Evolutionary conservation across 1,139 yeast species (phyloP).

Genomic region (Casaregolazyma lundiana): DNA sequence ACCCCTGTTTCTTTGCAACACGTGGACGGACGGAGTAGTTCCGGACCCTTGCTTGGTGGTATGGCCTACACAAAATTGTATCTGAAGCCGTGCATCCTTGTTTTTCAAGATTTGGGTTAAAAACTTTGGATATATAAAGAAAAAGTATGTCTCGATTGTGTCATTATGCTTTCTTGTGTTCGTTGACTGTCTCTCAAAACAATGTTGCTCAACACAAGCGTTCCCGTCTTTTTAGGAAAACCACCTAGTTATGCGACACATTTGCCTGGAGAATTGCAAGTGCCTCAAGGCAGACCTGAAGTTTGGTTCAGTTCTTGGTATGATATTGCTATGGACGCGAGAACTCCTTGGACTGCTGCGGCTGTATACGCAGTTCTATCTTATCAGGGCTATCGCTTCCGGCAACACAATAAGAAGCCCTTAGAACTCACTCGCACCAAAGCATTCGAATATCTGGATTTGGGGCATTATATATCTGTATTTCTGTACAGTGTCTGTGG

Average conservation of each 20-base stretch:
- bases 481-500: slow-evolving; percentile 72
- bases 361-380: slow-evolving; percentile 55
- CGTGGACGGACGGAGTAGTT: too few species aligned
- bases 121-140: too few species aligned
- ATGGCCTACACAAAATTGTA: too few species aligned
- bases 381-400: slow-evolving; percentile 48
- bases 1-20: too few species aligned
- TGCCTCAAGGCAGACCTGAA: slow-evolving; percentile 30
- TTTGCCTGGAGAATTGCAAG: slow-evolving; percentile 28
- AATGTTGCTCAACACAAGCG: slow-evolving; percentile 2
- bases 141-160: too few species aligned
- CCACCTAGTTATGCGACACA: slow-evolving; percentile 28
- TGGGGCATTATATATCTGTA: slow-evolving; percentile 58
- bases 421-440: slow-evolving; percentile 43
- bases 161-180: too few species aligned
- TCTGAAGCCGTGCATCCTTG: too few species aligned
- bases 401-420: slow-evolving; percentile 51
- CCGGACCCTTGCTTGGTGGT: too few species aligned
- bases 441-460: slow-evolving; percentile 51
- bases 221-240: slow-evolving; percentile 6
- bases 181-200: too few species aligned
- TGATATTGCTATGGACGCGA: slow-evolving; percentile 36
- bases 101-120: too few species aligned
- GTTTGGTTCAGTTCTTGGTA: slow-evolving; percentile 30
- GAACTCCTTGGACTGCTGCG: slow-evolving; percentile 57